Percentiles rank a stretch among this genome's conserved stretches.
Conservation (phyloP, 306 rosid genomes). For the Pyrus bretschneideri region DNA sequence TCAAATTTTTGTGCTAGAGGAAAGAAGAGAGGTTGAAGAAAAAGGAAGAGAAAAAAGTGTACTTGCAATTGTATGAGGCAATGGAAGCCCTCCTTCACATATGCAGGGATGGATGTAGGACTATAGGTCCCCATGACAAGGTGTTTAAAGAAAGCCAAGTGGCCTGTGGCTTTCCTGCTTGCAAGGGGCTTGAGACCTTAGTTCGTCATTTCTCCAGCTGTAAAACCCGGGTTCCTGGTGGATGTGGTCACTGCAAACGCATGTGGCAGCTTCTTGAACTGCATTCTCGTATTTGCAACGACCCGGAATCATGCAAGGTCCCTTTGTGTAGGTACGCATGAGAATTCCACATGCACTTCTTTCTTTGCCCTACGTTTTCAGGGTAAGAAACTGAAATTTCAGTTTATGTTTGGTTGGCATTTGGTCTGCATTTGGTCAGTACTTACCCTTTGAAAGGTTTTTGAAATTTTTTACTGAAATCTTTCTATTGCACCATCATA, state of each 20-base stretch:
- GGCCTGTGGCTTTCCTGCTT: constrained; percentile 38
- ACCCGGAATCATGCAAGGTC: constrained; percentile 44
- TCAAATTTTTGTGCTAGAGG: constrained; percentile 20
- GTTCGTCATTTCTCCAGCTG: constrained; percentile 48
- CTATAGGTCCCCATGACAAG: constrained; percentile 47
- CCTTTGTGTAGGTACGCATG: constrained; percentile 42
- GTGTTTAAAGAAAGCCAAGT: constrained; percentile 31
- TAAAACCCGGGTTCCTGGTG: constrained; percentile 37
- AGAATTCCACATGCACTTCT: background rate
- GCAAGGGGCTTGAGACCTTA: constrained; percentile 48
- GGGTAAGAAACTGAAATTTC: background rate
- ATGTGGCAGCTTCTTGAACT: constrained; percentile 60
- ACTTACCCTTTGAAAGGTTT: background rate
- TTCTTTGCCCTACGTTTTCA: background rate
- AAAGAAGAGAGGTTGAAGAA: constrained; percentile 32
- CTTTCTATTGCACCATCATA: no score
- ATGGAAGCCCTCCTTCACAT: constrained; percentile 52
- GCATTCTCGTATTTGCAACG: constrained; percentile 48
- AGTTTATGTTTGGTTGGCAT: background rate
- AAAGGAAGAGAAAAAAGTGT: constrained; percentile 40
- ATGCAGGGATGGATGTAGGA: constrained; percentile 49
- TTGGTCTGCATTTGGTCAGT: background rate
- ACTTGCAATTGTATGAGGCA: constrained; percentile 45
- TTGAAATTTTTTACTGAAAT: no score
- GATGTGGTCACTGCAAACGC: constrained; percentile 52